These are phyloP conservation scores for Gaillardinia entomophila DNA, from an alignment of 805 yeast genomes.

Conservation along the genomic window DNA sequence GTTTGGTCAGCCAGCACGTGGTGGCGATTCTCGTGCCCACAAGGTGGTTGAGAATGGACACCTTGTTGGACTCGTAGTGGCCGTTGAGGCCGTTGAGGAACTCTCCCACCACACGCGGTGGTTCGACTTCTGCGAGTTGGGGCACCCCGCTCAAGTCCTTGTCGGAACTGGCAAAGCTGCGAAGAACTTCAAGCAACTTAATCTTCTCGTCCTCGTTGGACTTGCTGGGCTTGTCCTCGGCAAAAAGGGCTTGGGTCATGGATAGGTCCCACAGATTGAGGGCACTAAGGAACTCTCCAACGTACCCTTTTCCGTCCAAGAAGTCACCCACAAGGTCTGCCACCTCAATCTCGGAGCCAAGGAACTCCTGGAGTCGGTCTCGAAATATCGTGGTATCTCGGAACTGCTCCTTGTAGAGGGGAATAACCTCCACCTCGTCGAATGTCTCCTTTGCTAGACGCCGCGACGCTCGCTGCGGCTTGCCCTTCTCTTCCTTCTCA, in stretches of 20 bases:
- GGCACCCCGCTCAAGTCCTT: slow-evolving; percentile 3
- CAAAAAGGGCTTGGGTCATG: slow-evolving; percentile 11
- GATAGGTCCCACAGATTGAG: slow-evolving; percentile 23
- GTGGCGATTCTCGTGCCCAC: slow-evolving; percentile 29
- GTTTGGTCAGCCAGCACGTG: slow-evolving; percentile 31
- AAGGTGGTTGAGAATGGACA: slow-evolving; percentile 17
- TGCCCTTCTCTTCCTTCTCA: not conserved
- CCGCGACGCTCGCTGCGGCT: not conserved
- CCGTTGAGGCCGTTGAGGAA: slow-evolving; percentile 9
- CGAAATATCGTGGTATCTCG: not conserved
- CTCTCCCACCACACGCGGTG: slow-evolving; percentile 6
- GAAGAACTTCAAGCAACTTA: slow-evolving; percentile 31
- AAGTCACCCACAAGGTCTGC: not conserved
- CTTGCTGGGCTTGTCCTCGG: slow-evolving; percentile 6
- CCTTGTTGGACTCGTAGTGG: slow-evolving; percentile 18
- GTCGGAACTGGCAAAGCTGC: slow-evolving; percentile 17
- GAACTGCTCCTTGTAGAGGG: not conserved
- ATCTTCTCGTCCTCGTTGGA: slow-evolving; percentile 22
- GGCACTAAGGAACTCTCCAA: slow-evolving; percentile 14
- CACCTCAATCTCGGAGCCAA: not conserved
- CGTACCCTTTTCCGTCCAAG: not conserved
- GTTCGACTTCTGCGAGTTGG: slow-evolving; percentile 7
- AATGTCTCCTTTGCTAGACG: not conserved
- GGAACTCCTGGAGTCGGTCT: not conserved
- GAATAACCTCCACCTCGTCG: not conserved